phyloP scores from a whole-genome alignment of 805 yeast species.

The Schwanniomyces occidentalis region DNA sequence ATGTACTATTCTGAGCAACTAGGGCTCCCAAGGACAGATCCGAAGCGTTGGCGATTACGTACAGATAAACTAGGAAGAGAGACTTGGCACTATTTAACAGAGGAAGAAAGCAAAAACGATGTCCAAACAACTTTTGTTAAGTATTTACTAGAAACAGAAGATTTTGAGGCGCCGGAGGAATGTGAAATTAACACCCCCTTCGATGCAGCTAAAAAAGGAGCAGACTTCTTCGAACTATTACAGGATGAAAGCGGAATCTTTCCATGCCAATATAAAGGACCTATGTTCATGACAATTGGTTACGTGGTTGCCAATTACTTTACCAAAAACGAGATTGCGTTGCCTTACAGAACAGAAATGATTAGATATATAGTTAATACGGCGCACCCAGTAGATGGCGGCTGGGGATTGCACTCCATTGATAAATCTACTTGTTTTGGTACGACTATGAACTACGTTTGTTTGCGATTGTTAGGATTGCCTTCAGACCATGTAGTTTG shows the following conservation, averaged over 20 bases:
- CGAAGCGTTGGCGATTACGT: constrained; percentile 69
- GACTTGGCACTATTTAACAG: constrained; percentile 68
- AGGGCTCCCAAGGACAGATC: constrained; percentile 69
- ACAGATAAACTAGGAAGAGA: constrained; percentile 75
- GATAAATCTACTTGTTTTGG: constrained; percentile 97
- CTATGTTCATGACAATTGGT: constrained; percentile 96
- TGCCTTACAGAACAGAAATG: constrained; percentile 64
- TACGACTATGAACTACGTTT: constrained; percentile 82
- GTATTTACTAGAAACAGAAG: constrained; percentile 49
- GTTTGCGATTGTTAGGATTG: constrained; percentile 79
- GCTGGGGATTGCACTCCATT: constrained; percentile 94
- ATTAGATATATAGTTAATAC: constrained; percentile 86
- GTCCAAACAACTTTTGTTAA: constrained; percentile 59
- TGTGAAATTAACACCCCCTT: constrained; percentile 44
- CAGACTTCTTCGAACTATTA: constrained; percentile 62
- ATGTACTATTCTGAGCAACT: constrained; percentile 66
- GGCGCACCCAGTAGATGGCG: constrained; percentile 98
- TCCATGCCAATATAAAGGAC: constrained; percentile 94
- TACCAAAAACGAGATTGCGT: constrained; percentile 67
- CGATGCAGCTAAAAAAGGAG: constrained; percentile 73
- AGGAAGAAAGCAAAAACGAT: constrained; percentile 36
- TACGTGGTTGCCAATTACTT: constrained; percentile 74
- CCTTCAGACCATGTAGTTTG: constrained; percentile 74
- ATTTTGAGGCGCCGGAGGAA: constrained; percentile 39
- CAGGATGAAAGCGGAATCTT: constrained; percentile 87